Conservation (phyloP, 257 asterid genomes). For the Forsythia suspensa region DNA sequence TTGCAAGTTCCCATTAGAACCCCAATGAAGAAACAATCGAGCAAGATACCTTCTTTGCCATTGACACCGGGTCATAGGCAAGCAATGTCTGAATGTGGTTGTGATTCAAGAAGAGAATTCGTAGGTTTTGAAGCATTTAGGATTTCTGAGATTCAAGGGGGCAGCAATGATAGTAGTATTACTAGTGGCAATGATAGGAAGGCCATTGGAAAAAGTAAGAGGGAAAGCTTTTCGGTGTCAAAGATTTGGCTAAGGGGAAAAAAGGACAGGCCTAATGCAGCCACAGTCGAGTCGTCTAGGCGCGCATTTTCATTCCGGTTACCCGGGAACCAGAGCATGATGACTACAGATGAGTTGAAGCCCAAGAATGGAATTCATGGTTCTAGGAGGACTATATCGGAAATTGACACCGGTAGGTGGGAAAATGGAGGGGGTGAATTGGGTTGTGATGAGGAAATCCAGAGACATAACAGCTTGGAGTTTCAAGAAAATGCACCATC, state of each 20-base stretch:
- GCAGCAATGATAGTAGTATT: not conserved
- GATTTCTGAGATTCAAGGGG: not conserved
- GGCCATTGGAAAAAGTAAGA: conserved; percentile 27
- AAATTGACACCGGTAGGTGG: conserved; percentile 39
- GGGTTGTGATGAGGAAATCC: conserved; percentile 35
- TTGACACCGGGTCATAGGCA: conserved; percentile 58
- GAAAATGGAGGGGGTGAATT: conserved; percentile 34
- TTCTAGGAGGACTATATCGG: conserved; percentile 41
- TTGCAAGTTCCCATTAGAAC: conserved; percentile 80
- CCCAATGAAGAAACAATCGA: conserved; percentile 54
- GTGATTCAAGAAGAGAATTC: conserved; percentile 76
- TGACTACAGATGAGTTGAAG: conserved; percentile 19
- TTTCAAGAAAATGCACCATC: conserved; percentile 45
- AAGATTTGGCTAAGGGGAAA: conserved; percentile 60
- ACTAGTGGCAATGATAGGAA: conserved; percentile 18
- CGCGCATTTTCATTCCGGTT: conserved; percentile 55
- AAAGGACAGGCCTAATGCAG: conserved; percentile 28
- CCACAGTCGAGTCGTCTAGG: conserved; percentile 30
- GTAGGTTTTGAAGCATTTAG: conserved; percentile 57
- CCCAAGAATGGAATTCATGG: conserved; percentile 21
- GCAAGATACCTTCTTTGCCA: conserved; percentile 54
- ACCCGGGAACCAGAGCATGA: conserved; percentile 22
- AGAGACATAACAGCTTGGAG: conserved; percentile 46
- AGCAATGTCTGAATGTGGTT: conserved; percentile 83
- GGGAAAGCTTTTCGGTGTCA: conserved; percentile 57